These are phyloP conservation scores for Leptographium lundbergii DNA, from an alignment of 2,329 filamentous ascomycete genomes.

Conservation along the genomic window DNA sequence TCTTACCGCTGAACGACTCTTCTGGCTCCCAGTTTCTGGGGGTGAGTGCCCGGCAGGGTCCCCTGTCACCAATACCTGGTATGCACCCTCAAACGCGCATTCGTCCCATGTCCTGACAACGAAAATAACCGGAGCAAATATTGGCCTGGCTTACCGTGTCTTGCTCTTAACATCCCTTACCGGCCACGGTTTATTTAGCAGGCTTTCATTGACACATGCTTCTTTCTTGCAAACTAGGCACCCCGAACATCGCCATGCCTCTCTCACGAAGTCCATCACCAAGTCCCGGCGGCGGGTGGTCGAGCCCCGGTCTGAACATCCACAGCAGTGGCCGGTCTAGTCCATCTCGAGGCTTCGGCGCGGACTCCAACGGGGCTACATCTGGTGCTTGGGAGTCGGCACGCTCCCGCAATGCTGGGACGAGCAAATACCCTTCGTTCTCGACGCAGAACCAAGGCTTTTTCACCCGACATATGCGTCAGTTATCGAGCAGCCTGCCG, in stretches of 20 bases:
- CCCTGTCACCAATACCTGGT: constrained; percentile 44
- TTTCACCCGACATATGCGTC: constrained; percentile 73
- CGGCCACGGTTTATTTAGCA: background rate
- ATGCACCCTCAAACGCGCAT: constrained; percentile 17
- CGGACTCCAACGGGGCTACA: constrained; percentile 34
- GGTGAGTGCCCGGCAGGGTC: constrained; percentile 24
- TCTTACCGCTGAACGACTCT: constrained; percentile 20
- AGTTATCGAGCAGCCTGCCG: constrained; percentile 67
- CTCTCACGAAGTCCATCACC: constrained; percentile 82
- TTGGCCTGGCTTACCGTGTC: background rate
- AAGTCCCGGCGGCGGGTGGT: constrained; percentile 74
- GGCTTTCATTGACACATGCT: background rate
- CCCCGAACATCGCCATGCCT: constrained; percentile 56
- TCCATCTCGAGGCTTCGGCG: constrained; percentile 40
- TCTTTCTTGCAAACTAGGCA: constrained; percentile 27
- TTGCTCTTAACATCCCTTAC: background rate
- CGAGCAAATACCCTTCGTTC: constrained; percentile 66
- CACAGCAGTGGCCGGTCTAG: constrained; percentile 56
- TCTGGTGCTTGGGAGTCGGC: constrained; percentile 67
- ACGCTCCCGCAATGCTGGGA: constrained; percentile 35
- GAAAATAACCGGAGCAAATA: background rate
- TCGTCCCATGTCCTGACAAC: too few species aligned
- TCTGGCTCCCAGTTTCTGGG: constrained; percentile 23
- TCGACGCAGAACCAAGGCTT: constrained; percentile 74
- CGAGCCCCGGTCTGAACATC: constrained; percentile 65